Percentiles rank a stretch among this genome's conserved stretches.
Evolutionary conservation across 139 green algal species (phyloP).

Genomic region (Spirogloea muscicola): DNA sequence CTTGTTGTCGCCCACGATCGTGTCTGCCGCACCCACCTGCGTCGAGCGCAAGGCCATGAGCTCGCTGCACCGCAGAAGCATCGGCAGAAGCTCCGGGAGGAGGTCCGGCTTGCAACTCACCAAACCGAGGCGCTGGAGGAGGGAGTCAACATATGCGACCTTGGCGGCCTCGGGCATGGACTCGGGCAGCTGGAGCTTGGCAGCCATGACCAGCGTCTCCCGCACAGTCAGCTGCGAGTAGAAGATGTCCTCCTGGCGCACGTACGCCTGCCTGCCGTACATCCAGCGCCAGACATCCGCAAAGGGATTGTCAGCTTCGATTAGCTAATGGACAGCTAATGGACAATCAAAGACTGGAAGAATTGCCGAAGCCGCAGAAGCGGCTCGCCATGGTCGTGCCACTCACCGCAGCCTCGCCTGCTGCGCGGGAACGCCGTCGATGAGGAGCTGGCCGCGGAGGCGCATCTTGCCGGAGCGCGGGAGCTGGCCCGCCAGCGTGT

Average conservation of each 20-base stretch:
- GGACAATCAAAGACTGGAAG: neutral
- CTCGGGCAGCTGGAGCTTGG: conserved; percentile 45
- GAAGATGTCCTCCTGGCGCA: conserved; percentile 50
- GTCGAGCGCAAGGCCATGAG: no score
- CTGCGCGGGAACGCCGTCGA: conserved; percentile 21
- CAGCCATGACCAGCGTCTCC: conserved; percentile 40
- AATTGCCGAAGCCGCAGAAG: no score
- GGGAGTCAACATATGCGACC: conserved; percentile 27
- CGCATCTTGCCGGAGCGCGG: neutral
- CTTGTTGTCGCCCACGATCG: conserved; percentile 39
- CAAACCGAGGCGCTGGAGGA: conserved; percentile 36
- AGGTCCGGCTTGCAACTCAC: no score
- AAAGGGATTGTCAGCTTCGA: neutral
- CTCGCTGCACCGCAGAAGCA: no score
- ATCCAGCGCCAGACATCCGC: neutral
- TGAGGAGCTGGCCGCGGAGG: conserved; percentile 7
- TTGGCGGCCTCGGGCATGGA: conserved; percentile 21
- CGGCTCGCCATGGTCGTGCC: no score
- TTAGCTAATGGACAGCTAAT: neutral
- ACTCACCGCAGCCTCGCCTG: no score
- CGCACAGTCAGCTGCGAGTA: conserved; percentile 48
- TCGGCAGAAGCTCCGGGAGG: no score
- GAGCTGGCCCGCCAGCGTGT: conserved; percentile 24
- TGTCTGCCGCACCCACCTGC: conserved; percentile 30
- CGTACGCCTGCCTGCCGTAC: conserved; percentile 35